Base-by-base conservation (phyloP, 2,329 filamentous ascomycete species). In the Fusarium sp. region DNA sequence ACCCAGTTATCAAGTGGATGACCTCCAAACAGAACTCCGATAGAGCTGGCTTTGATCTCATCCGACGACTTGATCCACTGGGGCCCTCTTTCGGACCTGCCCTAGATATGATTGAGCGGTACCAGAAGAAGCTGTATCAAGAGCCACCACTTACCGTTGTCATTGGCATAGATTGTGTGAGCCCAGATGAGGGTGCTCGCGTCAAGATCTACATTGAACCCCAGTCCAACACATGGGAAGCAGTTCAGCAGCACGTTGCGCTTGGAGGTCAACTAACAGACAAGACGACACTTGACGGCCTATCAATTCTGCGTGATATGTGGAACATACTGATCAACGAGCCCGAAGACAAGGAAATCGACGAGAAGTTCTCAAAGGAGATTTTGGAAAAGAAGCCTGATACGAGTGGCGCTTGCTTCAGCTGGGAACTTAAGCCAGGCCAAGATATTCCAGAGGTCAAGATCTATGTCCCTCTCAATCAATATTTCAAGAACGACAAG, bases 291-390 rank as follows among this genome's bases (percentile, higher is more conserved):
- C 53, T 68, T 13, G 60, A 72, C 11, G 72, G 72, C 11, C 61
- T 75, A 15, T 56, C 45, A 1, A 47, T 64, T 27, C 71, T 75
- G 15, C 56, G 52, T 13, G 66, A 65, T 39, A 67, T 74, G 50
- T 75, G 73, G 73, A 58, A 74, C 25, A 47, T 74, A 2, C 51
- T 75, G 18, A 69, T 75, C 52, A 66, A 75, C 40, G 70, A 73
- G 51, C 49, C 67, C 11, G 63, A 67, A 31, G 50, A 65, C 11
- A 66, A 66, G 37, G 31, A 47, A 1, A 45, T 64, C 2, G 37
- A 64, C 27, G 25, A 55, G 15, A 33, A 39, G 6, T 64, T 60
- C 41, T 51, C 58, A 4, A 72, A 72, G 18, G 43, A 66, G 9
- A 50, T 50, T 8, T 23, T 58, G 1, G 45, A 66, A 4, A 42